Base-by-base conservation (phyloP, 1,284 basidiomycete species). In the Ceratorhiza oryzae-sativae region DNA sequence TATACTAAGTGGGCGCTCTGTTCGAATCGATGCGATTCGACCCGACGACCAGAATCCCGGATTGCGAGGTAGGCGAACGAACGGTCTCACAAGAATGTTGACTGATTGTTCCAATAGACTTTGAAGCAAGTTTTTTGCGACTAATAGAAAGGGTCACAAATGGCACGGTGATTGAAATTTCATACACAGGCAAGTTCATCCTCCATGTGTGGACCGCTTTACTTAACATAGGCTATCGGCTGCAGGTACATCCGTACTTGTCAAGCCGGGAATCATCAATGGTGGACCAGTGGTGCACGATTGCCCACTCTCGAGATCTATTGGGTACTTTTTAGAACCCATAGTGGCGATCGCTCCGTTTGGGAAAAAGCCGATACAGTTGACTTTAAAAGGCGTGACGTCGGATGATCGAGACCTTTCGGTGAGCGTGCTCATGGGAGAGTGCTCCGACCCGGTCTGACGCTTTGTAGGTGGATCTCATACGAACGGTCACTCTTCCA, bases 281-380 rank as follows among this genome's bases (percentile, higher is more conserved):
- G 97, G 97, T 13, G 97, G 97, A 1, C 80, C 82, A 10, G 82
- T 95, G 72, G 86, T 85, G 3, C 97, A 99, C 79, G 93, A 96
- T 32, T 98, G 96, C 77, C 92, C 95, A 23, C 81, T 90, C 9
- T 92, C 93, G 10, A 86, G 95, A 34, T 91, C 93, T 20, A 85
- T 99, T 46, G 97, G 97, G 9, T 99, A 98, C 82, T 99, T 93
- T 79, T 83, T 99, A 34, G 97, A 99, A 78, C 91, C 95, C 34
- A 79, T 98, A 3, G 84, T 97, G 10, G 91, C 94, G 82, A 84
- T 99, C 1, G 96, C 94, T 0, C 95, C 96, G 0, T 99, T 99
- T 79, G 87, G 94, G 39, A 99, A 99, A 83, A 92, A 88, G 76
- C 90, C 95, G 2, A 79, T 99, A 56, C 85, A 90, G 55, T 80